These are phyloP conservation scores for Exophiala oligosperma DNA, from an alignment of 2,329 filamentous ascomycete genomes.

Conservation along the genomic window DNA sequence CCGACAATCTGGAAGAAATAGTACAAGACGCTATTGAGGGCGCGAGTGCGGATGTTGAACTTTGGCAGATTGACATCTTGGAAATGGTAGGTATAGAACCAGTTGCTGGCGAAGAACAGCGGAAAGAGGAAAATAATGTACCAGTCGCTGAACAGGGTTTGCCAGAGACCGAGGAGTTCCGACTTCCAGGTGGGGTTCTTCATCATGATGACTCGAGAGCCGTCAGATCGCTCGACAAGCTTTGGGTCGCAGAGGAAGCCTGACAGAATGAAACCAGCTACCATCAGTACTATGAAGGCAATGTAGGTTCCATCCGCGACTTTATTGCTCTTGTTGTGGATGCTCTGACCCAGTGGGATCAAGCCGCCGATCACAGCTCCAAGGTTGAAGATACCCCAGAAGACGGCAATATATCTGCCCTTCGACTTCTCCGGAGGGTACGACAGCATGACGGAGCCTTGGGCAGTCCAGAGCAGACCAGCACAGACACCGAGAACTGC, in stretches of 20 bases:
- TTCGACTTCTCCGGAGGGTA: constrained; percentile 76
- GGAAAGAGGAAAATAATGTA: constrained; percentile 77
- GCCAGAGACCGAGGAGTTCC: constrained; percentile 72
- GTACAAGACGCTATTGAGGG: constrained; percentile 79
- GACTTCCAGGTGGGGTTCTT: constrained; percentile 86
- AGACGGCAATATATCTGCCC: constrained; percentile 79
- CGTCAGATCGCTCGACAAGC: constrained; percentile 71
- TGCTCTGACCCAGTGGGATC: constrained; percentile 50
- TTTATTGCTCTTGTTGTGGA: constrained; percentile 40
- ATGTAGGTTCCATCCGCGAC: constrained; percentile 77
- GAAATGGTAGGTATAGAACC: constrained; percentile 79
- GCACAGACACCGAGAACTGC: constrained; percentile 41
- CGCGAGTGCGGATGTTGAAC: constrained; percentile 72
- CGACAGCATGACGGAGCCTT: constrained; percentile 58
- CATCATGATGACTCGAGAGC: constrained; percentile 79
- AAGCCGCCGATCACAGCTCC: constrained; percentile 76
- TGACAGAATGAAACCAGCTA: constrained; percentile 64
- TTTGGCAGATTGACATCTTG: constrained; percentile 69
- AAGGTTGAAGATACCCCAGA: constrained; percentile 88
- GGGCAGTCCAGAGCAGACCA: constrained; percentile 42
- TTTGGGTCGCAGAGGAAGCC: constrained; percentile 68
- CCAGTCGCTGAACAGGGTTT: constrained; percentile 69
- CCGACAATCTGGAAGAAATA: constrained; percentile 77
- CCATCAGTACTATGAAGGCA: constrained; percentile 82
- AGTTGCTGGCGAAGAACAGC: constrained; percentile 78